Evolutionary conservation across 1,284 basidiomycete species (phyloP), one percentile per base, ranked within the genome.

Genomic region (Ganoderma leucocontextum): DNA sequence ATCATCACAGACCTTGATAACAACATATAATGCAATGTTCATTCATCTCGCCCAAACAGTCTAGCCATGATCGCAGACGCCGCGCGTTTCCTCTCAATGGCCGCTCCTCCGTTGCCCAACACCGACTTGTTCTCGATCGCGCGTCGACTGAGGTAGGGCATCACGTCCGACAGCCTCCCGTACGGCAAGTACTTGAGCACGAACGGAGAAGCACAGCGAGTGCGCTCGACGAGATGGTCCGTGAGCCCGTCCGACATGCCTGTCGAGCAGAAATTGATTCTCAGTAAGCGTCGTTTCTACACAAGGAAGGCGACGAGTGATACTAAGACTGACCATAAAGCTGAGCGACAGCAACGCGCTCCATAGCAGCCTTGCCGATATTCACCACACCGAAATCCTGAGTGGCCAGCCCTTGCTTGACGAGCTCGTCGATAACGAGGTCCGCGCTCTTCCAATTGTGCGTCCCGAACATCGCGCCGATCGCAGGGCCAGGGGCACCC

Each of bases 171-270:
- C 22, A 95, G 81, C 22, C 87, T 86, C 10, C 95, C 95, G 74
- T 96, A 97, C 0, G 95, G 94, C 19, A 95, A 84, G 76, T 95
- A 90, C 84, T 96, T 96, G 79, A 95, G 85, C 0, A 94, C 88
- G 67, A 94, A 87, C 0, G 95, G 95, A 10, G 87, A 82, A 6
- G 80, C 77, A 2, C 87, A 84, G 60, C 82, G 83, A 22, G 89
- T 91, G 53, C 84, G 84, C 9, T 81, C 79, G 7, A 89, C 88
- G 39, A 97, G 82, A 68, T 88, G 85, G 71, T 94, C 85, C 4
- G 94, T 95, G 62, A 98, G 81, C 61, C 90, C 89, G 76, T 97
- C 95, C 66, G 89, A 88, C 94, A 96, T 96, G 12, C 93, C 92
- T 94, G 59, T 9, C 17, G 12, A 39, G n/a, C 22, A 60, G 22